phyloP scores from a whole-genome alignment of 2,329 filamentous ascomycete species.

The Cytospora piceicola region DNA sequence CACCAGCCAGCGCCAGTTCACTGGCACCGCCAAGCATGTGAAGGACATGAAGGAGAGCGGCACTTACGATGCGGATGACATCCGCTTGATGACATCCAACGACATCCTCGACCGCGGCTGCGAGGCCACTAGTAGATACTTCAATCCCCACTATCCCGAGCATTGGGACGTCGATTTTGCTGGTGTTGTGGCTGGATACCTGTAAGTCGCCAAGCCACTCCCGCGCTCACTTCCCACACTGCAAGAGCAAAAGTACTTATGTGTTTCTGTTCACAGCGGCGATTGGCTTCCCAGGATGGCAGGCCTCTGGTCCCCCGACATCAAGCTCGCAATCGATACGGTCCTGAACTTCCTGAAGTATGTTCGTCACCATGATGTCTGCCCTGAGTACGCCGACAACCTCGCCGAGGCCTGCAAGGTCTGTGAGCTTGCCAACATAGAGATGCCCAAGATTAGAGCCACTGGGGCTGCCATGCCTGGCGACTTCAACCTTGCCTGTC shows the following conservation, averaged over 20 bases:
- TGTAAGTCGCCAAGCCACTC: slow-evolving; percentile 56
- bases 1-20: slow-evolving; percentile 59
- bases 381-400: slow-evolving; percentile 74
- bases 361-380: slow-evolving; percentile 81
- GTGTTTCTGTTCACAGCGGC: slow-evolving; percentile 47
- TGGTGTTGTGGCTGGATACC: slow-evolving; percentile 74
- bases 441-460: slow-evolving; percentile 64
- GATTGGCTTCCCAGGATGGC: slow-evolving; percentile 60
- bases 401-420: slow-evolving; percentile 67
- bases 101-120: slow-evolving; percentile 60
- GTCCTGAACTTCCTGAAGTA: slow-evolving; percentile 90
- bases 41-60: slow-evolving; percentile 51
- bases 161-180: slow-evolving; percentile 81
- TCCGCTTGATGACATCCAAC: slow-evolving; percentile 65
- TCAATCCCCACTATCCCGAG: slow-evolving; percentile 52
- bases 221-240: background rate
- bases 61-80: slow-evolving; percentile 57
- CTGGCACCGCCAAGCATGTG: slow-evolving; percentile 50
- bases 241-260: background rate
- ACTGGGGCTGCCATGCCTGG: slow-evolving; percentile 67
- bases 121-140: slow-evolving; percentile 47
- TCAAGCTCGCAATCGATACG: slow-evolving; percentile 67
- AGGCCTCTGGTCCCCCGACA: slow-evolving; percentile 56
- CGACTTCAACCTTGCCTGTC: slow-evolving; percentile 77
- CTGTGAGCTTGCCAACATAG: slow-evolving; percentile 67